Base-by-base conservation (phyloP, 768 basidiomycete genomes). In the Cyathus striatus region DNA sequence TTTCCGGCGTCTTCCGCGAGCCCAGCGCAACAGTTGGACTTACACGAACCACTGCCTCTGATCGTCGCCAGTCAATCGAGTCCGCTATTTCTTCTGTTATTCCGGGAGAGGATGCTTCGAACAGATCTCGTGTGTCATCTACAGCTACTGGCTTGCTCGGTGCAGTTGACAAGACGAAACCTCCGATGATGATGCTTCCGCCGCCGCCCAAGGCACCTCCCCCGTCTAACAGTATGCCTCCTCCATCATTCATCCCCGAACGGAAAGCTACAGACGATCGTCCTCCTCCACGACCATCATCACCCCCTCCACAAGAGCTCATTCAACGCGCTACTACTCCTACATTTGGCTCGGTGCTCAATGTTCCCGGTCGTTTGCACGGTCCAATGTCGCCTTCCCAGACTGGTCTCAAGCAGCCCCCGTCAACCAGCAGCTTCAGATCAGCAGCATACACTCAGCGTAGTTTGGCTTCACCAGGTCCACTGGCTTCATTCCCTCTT, bases 321-420 rank as follows among this genome's bases (percentile, higher is more conserved):
- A 83, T 96, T 47, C 85, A 90, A 55, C 86, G 94, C 12, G 91
- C 94, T 7, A 90, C 90, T 3, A 91, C 90, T 1, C 90, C 90
- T 1, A 84, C 84, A 5, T 81, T 88, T 51, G 85, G 86, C 2
- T 64, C 79, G 1, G 72, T 77, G 42, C 66, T 85, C 14, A 70
- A 73, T 27, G 72, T 83, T 6, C 76, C 79, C 24, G 73, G 74
- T 26, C 76, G 88, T 21, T 77, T 75, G 42, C 79, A 81, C 60
- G 82, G 83, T n/a, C 87, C 84, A 51, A 77, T 88, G 75, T 86
- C 87, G 4, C 80, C 89, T 3, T 75, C 76, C 2, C 76, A 76
- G 40, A 72, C 75, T 23, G 76, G 75, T 26, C 66, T 89, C n/a
- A 75, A 83, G 34, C 79, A 85, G 57, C 74, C 73, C 20, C 80